A percentile compares a stretch with the other conserved stretches of the same genome.
Evolutionary conservation across 2,329 filamentous ascomycete species (phyloP).

Genomic region (Neonectria punicea): DNA sequence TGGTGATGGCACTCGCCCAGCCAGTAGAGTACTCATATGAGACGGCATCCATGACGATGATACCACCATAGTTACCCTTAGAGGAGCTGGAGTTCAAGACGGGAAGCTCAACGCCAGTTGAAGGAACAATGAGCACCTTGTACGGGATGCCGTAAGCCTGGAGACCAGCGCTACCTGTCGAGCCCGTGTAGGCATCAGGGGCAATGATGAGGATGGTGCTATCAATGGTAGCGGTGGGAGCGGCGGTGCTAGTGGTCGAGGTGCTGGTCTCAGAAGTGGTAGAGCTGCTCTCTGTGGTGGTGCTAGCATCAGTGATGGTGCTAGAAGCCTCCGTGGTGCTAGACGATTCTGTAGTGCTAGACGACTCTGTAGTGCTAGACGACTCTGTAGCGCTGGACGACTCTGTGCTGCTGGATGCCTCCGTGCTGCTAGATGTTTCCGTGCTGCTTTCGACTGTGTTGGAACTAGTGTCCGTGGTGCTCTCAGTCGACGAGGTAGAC

Average conservation of each 20-base stretch:
- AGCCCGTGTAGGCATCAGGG: conserved; percentile 10
- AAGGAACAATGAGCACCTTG: conserved; percentile 23
- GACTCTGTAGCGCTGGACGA: no score
- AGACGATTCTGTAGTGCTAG: no score
- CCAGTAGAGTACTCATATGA: conserved; percentile 27
- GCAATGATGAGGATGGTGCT: conserved; percentile 22
- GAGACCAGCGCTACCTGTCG: conserved; percentile 17
- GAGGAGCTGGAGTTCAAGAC: conserved; percentile 18
- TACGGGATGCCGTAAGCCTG: conserved; percentile 32
- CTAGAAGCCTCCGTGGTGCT: neutral
- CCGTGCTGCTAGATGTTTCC: neutral
- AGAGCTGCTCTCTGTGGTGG: neutral
- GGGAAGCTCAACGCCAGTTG: conserved; percentile 20
- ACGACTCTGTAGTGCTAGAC: no score
- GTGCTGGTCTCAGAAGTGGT: neutral
- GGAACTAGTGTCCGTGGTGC: neutral
- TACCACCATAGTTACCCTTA: conserved; percentile 26
- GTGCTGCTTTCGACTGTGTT: neutral
- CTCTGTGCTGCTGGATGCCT: neutral
- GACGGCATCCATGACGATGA: conserved; percentile 26
- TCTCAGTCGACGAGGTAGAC: no score
- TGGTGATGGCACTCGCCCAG: conserved; percentile 30
- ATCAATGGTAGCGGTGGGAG: conserved; percentile 10
- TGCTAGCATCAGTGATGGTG: neutral
- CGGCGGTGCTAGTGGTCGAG: neutral